phyloP scores from a whole-genome alignment of 345 rosid species.

The Alliaria petiolata region DNA sequence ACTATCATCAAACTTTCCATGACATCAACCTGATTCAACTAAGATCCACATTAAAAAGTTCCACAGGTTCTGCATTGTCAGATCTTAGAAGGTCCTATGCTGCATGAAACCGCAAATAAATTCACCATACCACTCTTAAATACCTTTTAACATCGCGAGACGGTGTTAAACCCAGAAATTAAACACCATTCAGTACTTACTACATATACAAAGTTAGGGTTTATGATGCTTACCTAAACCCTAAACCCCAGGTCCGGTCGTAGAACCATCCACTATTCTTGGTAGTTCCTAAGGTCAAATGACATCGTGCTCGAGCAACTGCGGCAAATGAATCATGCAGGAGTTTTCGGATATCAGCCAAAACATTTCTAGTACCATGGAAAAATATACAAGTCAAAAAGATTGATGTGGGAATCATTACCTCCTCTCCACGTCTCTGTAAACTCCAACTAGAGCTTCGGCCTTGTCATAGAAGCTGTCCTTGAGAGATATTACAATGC shows the following conservation, averaged over 20 bases:
- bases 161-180: background rate
- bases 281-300: conserved; percentile 71
- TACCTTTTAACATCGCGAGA: background rate
- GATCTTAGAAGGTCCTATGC: conserved; percentile 11
- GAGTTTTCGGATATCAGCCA: background rate
- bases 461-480: conserved; percentile 98
- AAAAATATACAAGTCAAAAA: background rate
- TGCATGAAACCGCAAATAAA: conserved; percentile 1
- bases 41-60: background rate
- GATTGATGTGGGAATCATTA: conserved; percentile 12
- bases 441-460: conserved; percentile 90
- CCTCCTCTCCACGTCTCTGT: conserved; percentile 81
- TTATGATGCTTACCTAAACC: conserved; percentile 22
- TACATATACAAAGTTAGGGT: conserved; percentile 17
- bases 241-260: background rate
- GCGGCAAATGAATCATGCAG: conserved; percentile 26
- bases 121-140: background rate
- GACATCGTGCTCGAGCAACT: conserved; percentile 95
- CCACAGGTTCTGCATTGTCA: background rate
- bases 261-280: conserved; percentile 44
- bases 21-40: background rate
- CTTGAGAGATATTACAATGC: conserved; percentile 96
- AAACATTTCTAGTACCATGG: background rate
- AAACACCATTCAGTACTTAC: conserved; percentile 22
- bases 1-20: background rate